Conservation (phyloP, 2,329 filamentous ascomycete genomes). For the Neopestalotiopsis rosae region DNA sequence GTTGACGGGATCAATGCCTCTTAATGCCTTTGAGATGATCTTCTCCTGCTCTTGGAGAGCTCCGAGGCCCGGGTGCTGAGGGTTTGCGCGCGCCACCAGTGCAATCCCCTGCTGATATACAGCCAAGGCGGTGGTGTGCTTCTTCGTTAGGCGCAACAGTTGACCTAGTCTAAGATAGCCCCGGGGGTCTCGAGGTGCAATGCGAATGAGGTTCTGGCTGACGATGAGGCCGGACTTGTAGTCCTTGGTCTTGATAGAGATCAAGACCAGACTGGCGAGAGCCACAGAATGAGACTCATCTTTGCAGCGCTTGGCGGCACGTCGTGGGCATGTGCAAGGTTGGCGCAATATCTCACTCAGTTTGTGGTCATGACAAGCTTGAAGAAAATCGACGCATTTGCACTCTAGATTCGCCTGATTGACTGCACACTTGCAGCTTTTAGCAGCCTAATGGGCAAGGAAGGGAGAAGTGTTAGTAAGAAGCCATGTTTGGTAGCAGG, state of each 20-base stretch:
- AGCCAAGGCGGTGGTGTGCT: slow-evolving; percentile 5
- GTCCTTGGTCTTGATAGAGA: neutral
- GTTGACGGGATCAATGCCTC: neutral
- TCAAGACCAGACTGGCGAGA: neutral
- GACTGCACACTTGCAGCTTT: slow-evolving; percentile 6
- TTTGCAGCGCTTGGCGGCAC: slow-evolving; percentile 4
- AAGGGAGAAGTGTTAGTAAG: neutral
- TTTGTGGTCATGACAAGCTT: neutral
- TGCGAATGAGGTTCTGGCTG: slow-evolving; percentile 11
- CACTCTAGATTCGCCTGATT: neutral
- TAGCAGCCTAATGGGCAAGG: neutral
- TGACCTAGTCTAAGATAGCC: slow-evolving; percentile 14
- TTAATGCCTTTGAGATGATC: neutral
- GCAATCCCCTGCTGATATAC: slow-evolving; percentile 14
- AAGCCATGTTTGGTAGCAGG: too few relatives aligned
- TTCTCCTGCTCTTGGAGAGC: slow-evolving; percentile 8
- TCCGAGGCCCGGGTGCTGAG: slow-evolving; percentile 7
- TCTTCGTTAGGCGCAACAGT: neutral
- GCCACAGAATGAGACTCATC: slow-evolving; percentile 11
- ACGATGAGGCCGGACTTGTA: slow-evolving; percentile 1
- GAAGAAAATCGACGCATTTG: slow-evolving; percentile 3
- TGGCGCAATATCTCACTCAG: slow-evolving; percentile 1
- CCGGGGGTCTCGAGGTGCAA: slow-evolving; percentile 11
- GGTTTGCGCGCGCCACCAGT: slow-evolving; percentile 4
- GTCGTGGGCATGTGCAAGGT: slow-evolving; percentile 9